Base-by-base conservation (phyloP, 2,329 filamentous ascomycete species). In the Diaporthe velutina region DNA sequence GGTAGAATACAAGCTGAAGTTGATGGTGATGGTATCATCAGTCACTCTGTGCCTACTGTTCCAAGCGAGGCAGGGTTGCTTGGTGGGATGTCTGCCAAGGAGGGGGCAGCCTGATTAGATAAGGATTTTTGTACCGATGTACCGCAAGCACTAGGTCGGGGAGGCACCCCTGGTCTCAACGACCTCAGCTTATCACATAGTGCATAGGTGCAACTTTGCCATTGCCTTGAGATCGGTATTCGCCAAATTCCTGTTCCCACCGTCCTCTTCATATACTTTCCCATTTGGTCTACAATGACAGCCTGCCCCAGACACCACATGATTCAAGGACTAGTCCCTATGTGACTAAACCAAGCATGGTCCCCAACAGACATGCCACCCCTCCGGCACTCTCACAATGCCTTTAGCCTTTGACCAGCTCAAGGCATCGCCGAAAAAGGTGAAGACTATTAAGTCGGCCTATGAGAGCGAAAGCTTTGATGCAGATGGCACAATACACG, bases 401-500 rank as follows among this genome's bases (percentile, higher is more conserved):
- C 86, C 87, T 78, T 84, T 85, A 48, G 79, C 78, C 73, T 88
- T 87, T 77, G 85, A 87, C 78, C 84, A 85, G 78, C 80, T 82
- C 71, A 79, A 81, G 68, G 86, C 88, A 71, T 81, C 83, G 55
- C 84, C 86, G 42, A 90, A 88, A 80, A 91, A 90, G 83, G 87
- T 85, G 30, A 92, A 91, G 81, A 82, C 85, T 45, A 89, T 92
- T 78, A 91, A 90, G 80, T 92, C 91, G 73, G 93, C 95, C 52
- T 95, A 92, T 78, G 94, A 98, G 77, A 98, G 95, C 83, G 92
- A 94, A 72, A 98, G 94, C 45, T 98, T 98, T 79, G 95, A 95
- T 79, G 90, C 93, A 77, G 93, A 97, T 84, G 93, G 94, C 70
- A 94, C 93, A 1, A 96, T 98, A 78, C 92, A 94, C 80, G 94